These are phyloP conservation scores for Macrophomina tecta DNA, from an alignment of 2,329 filamentous ascomycete species.

Conservation along the genomic window DNA sequence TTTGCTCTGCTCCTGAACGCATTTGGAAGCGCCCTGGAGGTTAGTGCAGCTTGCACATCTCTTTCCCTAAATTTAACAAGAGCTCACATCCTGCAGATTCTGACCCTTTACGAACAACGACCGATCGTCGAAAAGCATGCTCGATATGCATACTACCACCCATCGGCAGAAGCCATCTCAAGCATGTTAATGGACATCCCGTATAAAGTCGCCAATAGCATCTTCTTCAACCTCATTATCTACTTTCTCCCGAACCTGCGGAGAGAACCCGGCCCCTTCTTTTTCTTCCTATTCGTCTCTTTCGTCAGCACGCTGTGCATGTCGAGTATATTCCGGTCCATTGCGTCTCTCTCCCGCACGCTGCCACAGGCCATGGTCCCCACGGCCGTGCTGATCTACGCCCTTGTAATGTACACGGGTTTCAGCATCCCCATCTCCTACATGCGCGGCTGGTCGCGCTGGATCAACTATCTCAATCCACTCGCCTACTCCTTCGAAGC, in stretches of 20 bases:
- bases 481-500: slow-evolving; percentile 81
- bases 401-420: slow-evolving; percentile 67
- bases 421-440: slow-evolving; percentile 64
- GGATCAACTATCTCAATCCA: slow-evolving; percentile 83
- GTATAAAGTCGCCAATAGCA: slow-evolving; percentile 73
- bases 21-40: slow-evolving; percentile 67
- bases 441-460: slow-evolving; percentile 81
- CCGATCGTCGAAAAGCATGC: slow-evolving; percentile 89
- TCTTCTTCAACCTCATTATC: slow-evolving; percentile 77
- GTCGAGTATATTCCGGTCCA: slow-evolving; percentile 82
- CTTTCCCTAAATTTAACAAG: slow-evolving; percentile 58
- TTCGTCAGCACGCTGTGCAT: slow-evolving; percentile 69
- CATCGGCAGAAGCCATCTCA: slow-evolving; percentile 80
- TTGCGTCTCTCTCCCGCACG: slow-evolving; percentile 72
- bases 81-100: slow-evolving; percentile 66
- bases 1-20: slow-evolving; percentile 82
- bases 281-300: slow-evolving; percentile 79
- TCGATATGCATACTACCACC: slow-evolving; percentile 87
- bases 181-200: slow-evolving; percentile 86
- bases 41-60: slow-evolving; percentile 37
- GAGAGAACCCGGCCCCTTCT: slow-evolving; percentile 75
- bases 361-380: slow-evolving; percentile 62
- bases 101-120: slow-evolving; percentile 82
- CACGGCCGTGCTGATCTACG: neutral
- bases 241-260: slow-evolving; percentile 87